Evolutionary conservation across 202 grass and related monocot genomes (phyloP).

Genomic region (Brachypodium distachyon): DNA sequence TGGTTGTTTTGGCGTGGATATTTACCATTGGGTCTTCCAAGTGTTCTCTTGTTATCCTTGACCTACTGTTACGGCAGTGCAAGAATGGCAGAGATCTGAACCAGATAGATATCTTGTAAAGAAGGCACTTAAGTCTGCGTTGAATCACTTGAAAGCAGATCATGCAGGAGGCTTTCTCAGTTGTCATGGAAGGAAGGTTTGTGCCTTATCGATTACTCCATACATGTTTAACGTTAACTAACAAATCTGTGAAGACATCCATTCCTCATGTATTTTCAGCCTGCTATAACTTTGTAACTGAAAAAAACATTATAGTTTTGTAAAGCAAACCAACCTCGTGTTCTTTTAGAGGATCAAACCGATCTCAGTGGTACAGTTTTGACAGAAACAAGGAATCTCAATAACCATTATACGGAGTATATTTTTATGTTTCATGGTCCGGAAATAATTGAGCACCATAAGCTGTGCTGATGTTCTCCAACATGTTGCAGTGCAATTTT

Average conservation of each 20-base stretch:
- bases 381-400: background rate
- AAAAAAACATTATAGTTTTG: background rate
- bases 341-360: background rate
- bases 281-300: background rate
- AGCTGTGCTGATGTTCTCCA: background rate
- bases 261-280: background rate
- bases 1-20: background rate
- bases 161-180: conserved; percentile 67
- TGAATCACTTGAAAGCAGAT: conserved; percentile 56
- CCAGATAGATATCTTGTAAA: conserved; percentile 49
- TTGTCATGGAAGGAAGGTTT: conserved; percentile 55
- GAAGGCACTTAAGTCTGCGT: conserved; percentile 73
- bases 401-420: background rate
- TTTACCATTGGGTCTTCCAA: background rate
- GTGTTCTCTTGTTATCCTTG: conserved; percentile 27
- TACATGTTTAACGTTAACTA: background rate
- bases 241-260: background rate
- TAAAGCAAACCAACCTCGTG: background rate
- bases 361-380: background rate
- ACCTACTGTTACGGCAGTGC: conserved; percentile 35
- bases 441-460: background rate
- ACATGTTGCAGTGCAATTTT: background rate
- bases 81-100: conserved; percentile 33
- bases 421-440: background rate
- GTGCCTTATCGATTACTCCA: background rate